Evolutionary conservation across 495 filamentous ascomycete genomes (phyloP).

Genomic region (Podospora pseudoanserina): DNA sequence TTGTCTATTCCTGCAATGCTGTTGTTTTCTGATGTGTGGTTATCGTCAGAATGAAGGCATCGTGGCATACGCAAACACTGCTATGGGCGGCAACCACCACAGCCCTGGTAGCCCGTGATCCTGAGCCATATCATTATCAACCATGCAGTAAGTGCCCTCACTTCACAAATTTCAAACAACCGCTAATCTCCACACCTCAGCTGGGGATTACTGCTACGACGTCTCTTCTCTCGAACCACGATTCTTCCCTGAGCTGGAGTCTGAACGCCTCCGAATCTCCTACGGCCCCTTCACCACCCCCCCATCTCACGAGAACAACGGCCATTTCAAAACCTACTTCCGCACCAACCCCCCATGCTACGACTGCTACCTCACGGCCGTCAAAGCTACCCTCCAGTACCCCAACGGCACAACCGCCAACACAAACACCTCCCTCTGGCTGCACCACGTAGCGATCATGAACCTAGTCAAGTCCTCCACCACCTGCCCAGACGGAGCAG

Average conservation of each 20-base stretch:
- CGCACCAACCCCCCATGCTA: conserved; percentile 23
- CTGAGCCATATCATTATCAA: background rate
- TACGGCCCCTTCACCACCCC: conserved; percentile 31
- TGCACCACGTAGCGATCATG: conserved; percentile 26
- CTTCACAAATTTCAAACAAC: too few relatives aligned
- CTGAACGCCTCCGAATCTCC: conserved; percentile 19
- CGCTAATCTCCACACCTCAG: background rate
- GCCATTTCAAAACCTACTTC: conserved; percentile 14
- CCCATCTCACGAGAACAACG: conserved; percentile 9
- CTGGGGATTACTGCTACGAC: conserved; percentile 4
- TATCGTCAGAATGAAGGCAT: background rate
- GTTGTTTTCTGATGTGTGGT: background rate
- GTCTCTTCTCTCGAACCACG: conserved; percentile 11
- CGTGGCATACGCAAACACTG: background rate
- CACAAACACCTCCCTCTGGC: conserved; percentile 25
- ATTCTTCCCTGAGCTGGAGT: conserved; percentile 22
- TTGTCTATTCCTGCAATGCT: background rate
- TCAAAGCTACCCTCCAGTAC: conserved; percentile 26
- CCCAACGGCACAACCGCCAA: conserved; percentile 28
- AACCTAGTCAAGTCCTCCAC: conserved; percentile 12
- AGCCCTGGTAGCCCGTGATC: background rate
- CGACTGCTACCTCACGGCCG: conserved; percentile 27
- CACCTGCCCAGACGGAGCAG: conserved; percentile 9
- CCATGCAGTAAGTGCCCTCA: conserved; percentile 2
- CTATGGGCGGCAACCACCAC: background rate